Evolutionary conservation across 495 filamentous ascomycete species (phyloP).

Genomic region (Podospora pseudoanserina): DNA sequence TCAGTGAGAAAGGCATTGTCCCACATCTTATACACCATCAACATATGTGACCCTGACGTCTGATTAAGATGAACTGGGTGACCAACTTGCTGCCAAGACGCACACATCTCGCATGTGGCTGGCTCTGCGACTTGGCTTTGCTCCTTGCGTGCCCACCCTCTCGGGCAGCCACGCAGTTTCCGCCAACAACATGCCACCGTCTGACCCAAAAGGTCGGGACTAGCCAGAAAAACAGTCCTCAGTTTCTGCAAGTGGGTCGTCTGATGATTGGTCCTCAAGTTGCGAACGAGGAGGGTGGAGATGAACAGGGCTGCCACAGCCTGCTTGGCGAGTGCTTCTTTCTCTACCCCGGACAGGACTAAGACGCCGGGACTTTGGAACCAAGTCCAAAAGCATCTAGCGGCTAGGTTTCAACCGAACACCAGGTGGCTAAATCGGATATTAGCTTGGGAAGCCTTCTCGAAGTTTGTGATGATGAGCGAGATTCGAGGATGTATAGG

Average conservation of each 20-base stretch:
- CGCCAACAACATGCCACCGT: neutral
- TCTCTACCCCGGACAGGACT: conserved; percentile 1
- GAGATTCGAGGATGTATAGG: neutral
- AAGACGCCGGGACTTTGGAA: conserved; percentile 1
- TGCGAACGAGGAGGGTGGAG: neutral
- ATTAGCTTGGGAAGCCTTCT: neutral
- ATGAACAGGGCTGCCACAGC: neutral
- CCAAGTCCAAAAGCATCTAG: neutral
- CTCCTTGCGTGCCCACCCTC: neutral
- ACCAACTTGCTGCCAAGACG: conserved; percentile 1
- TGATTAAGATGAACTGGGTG: neutral
- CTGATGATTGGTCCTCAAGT: neutral
- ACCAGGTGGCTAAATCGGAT: neutral
- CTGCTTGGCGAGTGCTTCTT: neutral
- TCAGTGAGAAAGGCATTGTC: neutral
- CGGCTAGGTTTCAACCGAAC: neutral
- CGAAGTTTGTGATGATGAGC: neutral
- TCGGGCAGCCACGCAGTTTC: neutral
- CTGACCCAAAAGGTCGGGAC: neutral
- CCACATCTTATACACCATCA: neutral
- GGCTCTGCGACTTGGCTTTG: conserved; percentile 4
- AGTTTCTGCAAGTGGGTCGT: neutral
- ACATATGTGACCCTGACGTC: neutral
- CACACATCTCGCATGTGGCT: conserved; percentile 2
- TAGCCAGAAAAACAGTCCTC: neutral